Conservation (phyloP, 768 basidiomycete species). For the Hebeloma cylindrosporum region DNA sequence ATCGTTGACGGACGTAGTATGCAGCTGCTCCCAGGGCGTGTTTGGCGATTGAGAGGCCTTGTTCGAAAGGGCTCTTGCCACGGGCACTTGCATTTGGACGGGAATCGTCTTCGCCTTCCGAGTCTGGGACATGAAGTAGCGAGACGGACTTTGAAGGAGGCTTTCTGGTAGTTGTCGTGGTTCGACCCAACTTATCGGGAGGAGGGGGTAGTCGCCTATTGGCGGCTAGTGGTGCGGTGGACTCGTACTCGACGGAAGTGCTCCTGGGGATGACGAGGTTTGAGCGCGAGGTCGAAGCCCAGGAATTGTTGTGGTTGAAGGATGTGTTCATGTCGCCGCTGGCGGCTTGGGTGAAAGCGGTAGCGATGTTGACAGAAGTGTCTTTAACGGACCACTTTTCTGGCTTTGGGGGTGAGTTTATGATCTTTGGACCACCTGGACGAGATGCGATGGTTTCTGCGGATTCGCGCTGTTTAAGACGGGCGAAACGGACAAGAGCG, state of each 20-base stretch:
- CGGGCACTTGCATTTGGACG: slow-evolving; percentile 39
- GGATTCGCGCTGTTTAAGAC: slow-evolving; percentile 44
- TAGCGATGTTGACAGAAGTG: slow-evolving; percentile 85
- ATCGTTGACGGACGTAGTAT: slow-evolving; percentile 65
- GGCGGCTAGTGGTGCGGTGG: slow-evolving; percentile 51
- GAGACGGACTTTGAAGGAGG: slow-evolving; percentile 58
- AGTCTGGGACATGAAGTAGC: slow-evolving; percentile 63
- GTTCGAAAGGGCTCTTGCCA: slow-evolving; percentile 69
- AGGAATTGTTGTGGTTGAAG: slow-evolving; percentile 57
- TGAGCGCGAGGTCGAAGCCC: slow-evolving; percentile 61
- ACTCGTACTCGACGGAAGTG: slow-evolving; percentile 80
- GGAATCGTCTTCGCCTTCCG: slow-evolving; percentile 56
- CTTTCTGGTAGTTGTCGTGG: slow-evolving; percentile 33
- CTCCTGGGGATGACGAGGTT: slow-evolving; percentile 58
- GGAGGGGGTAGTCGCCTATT: slow-evolving; percentile 62
- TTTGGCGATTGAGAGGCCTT: slow-evolving; percentile 55
- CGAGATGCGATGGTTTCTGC: slow-evolving; percentile 24
- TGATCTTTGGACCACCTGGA: slow-evolving; percentile 43
- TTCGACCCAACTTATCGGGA: slow-evolving; percentile 33
- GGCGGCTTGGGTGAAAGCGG: slow-evolving; percentile 76
- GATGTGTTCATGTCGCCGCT: slow-evolving; percentile 40
- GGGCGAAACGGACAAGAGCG: slow-evolving; percentile 43
- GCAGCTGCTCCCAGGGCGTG: slow-evolving; percentile 54
- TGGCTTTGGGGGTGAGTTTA: slow-evolving; percentile 53
- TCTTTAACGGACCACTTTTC: slow-evolving; percentile 75